phyloP scores from a whole-genome alignment of 129 eudicot genomes.

The Chrysanthemum seticuspe region DNA sequence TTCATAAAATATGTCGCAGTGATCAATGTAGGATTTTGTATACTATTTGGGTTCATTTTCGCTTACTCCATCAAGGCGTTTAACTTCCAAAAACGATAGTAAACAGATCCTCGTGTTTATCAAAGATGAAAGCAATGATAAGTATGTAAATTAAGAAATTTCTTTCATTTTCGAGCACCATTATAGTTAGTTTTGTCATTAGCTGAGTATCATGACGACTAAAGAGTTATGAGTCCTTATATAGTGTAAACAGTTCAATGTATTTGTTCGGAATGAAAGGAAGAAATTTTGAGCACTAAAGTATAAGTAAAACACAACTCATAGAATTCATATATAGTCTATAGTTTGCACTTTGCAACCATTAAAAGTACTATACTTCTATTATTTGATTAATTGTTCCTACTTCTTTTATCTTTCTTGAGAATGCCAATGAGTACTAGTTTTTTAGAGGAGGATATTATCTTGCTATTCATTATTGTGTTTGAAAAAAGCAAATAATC shows the following conservation, averaged over 20 bases:
- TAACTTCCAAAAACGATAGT: slow-evolving; percentile 86
- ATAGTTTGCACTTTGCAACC: background rate
- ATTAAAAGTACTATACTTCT: no score
- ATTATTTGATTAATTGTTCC: no score
- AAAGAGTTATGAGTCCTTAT: slow-evolving; percentile 20
- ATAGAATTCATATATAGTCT: background rate
- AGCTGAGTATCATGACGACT: background rate
- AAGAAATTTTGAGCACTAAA: slow-evolving; percentile 29
- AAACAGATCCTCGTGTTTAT: background rate
- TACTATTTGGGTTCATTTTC: slow-evolving; percentile 70
- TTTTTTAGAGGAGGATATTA: no score
- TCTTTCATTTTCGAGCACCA: slow-evolving; percentile 22
- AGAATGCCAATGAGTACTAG: no score
- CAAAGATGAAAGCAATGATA: slow-evolving; percentile 9
- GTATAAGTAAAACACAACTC: background rate
- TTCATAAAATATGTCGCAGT: slow-evolving; percentile 64
- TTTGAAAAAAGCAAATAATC: no score
- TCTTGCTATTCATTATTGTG: no score
- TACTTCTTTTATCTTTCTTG: no score
- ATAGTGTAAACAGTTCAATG: slow-evolving; percentile 22
- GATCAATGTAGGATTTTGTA: slow-evolving; percentile 51
- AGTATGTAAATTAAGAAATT: slow-evolving; percentile 33
- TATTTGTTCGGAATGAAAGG: slow-evolving; percentile 26
- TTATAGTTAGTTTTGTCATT: slow-evolving; percentile 28
- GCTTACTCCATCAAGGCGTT: slow-evolving; percentile 77